Base-by-base conservation (phyloP, 2,329 filamentous ascomycete genomes). In the Microascus cirrosus region DNA sequence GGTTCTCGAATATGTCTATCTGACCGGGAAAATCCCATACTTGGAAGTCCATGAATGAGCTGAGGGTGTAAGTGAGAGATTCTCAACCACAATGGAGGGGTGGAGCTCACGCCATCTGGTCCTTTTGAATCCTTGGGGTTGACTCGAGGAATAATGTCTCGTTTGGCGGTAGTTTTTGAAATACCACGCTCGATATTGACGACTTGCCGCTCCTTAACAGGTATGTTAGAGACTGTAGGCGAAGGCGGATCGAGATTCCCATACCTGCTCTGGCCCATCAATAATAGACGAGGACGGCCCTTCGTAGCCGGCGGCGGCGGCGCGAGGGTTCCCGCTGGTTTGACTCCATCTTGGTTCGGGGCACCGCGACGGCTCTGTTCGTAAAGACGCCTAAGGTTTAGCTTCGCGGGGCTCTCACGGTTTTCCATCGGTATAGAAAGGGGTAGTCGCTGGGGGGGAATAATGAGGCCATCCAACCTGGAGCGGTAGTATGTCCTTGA, bases 21-120 rank as follows among this genome's bases (percentile, higher is more conserved):
- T 97, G 92, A 25, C 93, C 92, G 1, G 94, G 94, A 59, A 99
- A 92, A 69, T 99, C 94, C 89, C 92, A 96, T 54, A 96, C 90
- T 73, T 97, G 93, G 64, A 97, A 96, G 69, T 97, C 93, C 91
- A 97, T 96, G 70, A 99, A 97, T 2, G 94, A 97, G 64, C 91
- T 96, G 59, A 20, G 20, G 13, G 32, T 24, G 28, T 34, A 25
- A 53, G 51, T 57, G 32, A 20, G 5, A 20, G 34, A 18, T n/a
- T n/a, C 15, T n/a, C 7, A n/a, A 45, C 6, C 39, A 18, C 15
- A 15, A 45, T 20, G 18, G 20, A 48, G 10, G 28, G 12, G 22
- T 13, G 11, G 45, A 18, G 4, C 90, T 74, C 72, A 96, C 92
- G 94, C 90, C 79, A 97, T 92, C 3, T 89, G 90, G 65, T 96